Evolutionary conservation across 345 rosid genomes (phyloP), one percentile per base, ranked within the genome.

Genomic region (Sapria himalayana): DNA sequence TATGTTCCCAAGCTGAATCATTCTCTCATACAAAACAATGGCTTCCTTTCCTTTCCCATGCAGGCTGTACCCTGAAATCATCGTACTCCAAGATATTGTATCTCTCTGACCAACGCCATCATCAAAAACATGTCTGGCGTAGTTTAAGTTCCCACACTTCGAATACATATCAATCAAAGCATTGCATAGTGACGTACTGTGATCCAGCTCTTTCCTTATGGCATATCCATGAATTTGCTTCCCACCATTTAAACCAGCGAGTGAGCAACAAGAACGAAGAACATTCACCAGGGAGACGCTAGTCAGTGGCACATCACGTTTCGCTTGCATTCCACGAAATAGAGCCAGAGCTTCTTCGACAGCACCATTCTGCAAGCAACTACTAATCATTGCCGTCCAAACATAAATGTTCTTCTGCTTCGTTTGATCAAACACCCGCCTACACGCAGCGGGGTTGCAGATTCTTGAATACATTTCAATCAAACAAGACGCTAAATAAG

Each of bases 41-140:
- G 85, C 80, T 63, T 78, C 70, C 37, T 72, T 60, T 13, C 76
- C 85, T 59, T 62, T 74, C 46, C 85, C 92, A 31, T 74, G 70
- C 31, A 72, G 47, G 49, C 92, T 84, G 44, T 63, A 78, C 24
- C 73, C 92, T 15, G 66, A 72, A 38, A 78, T 63, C 65, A 78
- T 61, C 2, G 74, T 64, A 63, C 74, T 72, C 92, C 85, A 78
- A 3, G 92, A 65, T 50, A 74, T 57, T 3, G 67, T 57, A 56
- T 72, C 81, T 62, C 62, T 70, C 12, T 4, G 5, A 41, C 51
- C 52, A 1, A 60, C 52, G 33, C 27, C 37, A 35, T 34, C 44
- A 17, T 63, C 74, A 45, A 74, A 78, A n/a, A 74, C 37, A 20
- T 27, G 52, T 57, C 67, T 74, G 6, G 84, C 80, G 29, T 36